Evolutionary conservation across 768 basidiomycete genomes (phyloP).

Genomic region (Lepiota venenata): DNA sequence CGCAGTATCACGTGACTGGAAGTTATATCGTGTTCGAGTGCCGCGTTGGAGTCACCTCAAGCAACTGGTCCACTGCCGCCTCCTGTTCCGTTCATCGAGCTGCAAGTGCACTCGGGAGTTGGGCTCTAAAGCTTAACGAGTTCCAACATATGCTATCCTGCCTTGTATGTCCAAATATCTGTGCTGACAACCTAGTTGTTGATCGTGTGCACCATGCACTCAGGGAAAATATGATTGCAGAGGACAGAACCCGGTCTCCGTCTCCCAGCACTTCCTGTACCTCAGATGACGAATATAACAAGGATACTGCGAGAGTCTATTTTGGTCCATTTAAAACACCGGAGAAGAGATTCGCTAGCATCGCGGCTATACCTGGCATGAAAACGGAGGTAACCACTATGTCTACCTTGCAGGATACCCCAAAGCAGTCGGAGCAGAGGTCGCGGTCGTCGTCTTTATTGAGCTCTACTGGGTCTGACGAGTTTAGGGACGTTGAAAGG

Average conservation of each 20-base stretch:
- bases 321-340: conserved; percentile 53
- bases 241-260: conserved; percentile 10
- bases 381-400: conserved; percentile 19
- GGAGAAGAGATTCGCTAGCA: conserved; percentile 42
- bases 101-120: too few relatives aligned
- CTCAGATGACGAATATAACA: conserved; percentile 42
- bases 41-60: not conserved
- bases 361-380: conserved; percentile 19
- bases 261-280: conserved; percentile 25
- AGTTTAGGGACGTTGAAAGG: conserved; percentile 21
- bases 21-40: not conserved
- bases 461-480: conserved; percentile 23
- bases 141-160: too few relatives aligned
- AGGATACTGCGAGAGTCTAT: conserved; percentile 40
- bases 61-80: too few relatives aligned
- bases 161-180: too few relatives aligned
- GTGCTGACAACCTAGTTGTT: not conserved
- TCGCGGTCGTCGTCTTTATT: conserved; percentile 22
- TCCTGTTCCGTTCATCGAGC: too few relatives aligned
- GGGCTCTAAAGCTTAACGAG: too few relatives aligned
- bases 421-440: conserved; percentile 1
- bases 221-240: conserved; percentile 16
- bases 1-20: not conserved
- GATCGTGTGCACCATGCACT: conserved; percentile 10
- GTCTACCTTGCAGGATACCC: conserved; percentile 13